Evolutionary conservation across 2,329 filamentous ascomycete species (phyloP), one percentile per base, ranked within the genome.

Genomic region (Hypoxylon sp.): DNA sequence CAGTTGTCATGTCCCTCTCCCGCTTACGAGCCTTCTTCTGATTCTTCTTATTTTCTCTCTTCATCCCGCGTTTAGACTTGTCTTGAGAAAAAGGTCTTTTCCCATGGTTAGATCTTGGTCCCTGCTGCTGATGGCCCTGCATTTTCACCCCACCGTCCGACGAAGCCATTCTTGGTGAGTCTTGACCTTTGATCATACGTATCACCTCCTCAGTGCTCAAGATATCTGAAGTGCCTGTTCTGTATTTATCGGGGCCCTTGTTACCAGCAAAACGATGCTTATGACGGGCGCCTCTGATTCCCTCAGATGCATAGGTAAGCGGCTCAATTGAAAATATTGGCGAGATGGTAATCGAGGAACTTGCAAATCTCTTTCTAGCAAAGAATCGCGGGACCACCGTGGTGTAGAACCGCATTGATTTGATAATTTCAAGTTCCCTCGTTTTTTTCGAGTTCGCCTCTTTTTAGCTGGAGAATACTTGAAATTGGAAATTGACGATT

Each of bases 1-100:
- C 90, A 68, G 87, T 86, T 45, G 86, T 86, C 67, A 86, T 90
- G 71, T 87, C 86, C 68, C 84, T 84, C 74, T 88, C 85, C 61
- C 85, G 84, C 83, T 87, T 89, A 41, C 78, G 77, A 41, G 83
- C 83, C 78, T 87, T 87, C 73, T 86, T 86, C 57, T 80, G 76
- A 70, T 82, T 80, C 73, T 56, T 62, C 55, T 73, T 72, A n/a
- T 72, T 69, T 32, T 70, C 56, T 38, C 53, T 64, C 62, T 73
- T 73, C 57, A 64, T 63, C 4, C 60, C 60, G n/a, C 11, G 60
- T 9, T 66, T 61, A 21, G 65, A 56, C 17, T 63, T 70, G n/a
- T 70, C 62, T 1, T 69, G 50, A 25, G 56, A 23, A 30, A 65
- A 67, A 0, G 72, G 61, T 19, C 74, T 67, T 62, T 75, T 76